Evolutionary conservation across 2,329 filamentous ascomycete species (phyloP), one percentile per base, ranked within the genome.

Genomic region (Xylaria sp.): DNA sequence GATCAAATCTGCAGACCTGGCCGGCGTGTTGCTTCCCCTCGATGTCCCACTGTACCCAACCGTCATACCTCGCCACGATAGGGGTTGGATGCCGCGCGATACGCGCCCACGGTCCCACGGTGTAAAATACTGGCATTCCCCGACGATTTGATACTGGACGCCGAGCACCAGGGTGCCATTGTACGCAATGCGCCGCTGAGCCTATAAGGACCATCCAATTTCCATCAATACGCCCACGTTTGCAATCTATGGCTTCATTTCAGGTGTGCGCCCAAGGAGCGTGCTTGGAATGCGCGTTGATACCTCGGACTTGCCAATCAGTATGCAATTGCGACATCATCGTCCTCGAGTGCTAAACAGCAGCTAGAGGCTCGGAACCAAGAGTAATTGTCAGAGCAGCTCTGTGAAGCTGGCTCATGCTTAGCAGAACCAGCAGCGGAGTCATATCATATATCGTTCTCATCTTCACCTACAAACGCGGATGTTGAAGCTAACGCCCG

Each of bases 401-500:
- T 50, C 17, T 50, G 47, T 21, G 11, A 21, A 50, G n/a, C 11
- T 51, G 48, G 47, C n/a, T 24, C 47, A 50, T 50, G 47, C 4
- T 19, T 24, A 21, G 47, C 14, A 55, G 24, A 48, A 42, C 64
- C 6, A 21, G 17, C 6, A n/a, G 27, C 21, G 27, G 47, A 56
- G 45, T 39, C 34, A 32, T 48, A n/a, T 39, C 34, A 32, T 48
- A 21, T 50, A 36, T 9, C 32, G 19, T 21, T 27, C 21, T 36
- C 27, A 24, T 48, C 9, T 61, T 47, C 21, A 5, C 39, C 14
- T 50, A 11, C 14, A 11, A 24, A 53, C 24, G 32, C 27, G 32
- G 27, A 17, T 24, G 80, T 79, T 79, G 74, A 79, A 63, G 69
- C 78, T 74, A 81, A 84, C 73, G 80, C 78, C 70, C 73, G 75